Base-by-base conservation (phyloP, 257 asterid species). In the Lavandula angustifolia region DNA sequence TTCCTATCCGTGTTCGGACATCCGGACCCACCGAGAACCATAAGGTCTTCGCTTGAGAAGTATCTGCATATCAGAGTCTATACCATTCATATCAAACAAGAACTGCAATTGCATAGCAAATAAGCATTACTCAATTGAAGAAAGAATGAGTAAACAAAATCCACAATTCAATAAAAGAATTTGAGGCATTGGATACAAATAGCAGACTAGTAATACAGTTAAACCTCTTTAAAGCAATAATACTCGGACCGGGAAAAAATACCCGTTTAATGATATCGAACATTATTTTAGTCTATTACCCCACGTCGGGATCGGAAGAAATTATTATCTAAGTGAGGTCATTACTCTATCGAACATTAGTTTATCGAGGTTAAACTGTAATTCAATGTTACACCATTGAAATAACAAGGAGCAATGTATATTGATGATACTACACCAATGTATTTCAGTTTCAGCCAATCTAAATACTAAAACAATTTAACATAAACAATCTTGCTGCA, bases 1-100 rank as follows among this genome's bases (percentile, higher is more conserved):
- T 94, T 94, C 67, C 96, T 79, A 73, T 94, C 97, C 3, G 70
- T 76, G 84, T 86, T 85, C 18, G 99, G 99, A 73, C 97, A 94
- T 67, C 97, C 96, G 48, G 78, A 76, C 47, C 76, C 88, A 6
- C 87, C 86, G 69, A 94, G 71, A 54, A 78, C 84, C 54, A 47
- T 53, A 72, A 90, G 86, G 75, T 86, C 86, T 68, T 84, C 78
- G 60, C 57, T 76, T 4, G 97, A 87, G 75, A 94, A 71, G 75
- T 69, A 64, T 67, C 99, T 94, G 86, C 64, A 66, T 7, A 75
- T 57, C 32, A 64, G 60, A 58, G 67, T 69, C 68, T 42, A 63
- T 52, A 58, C 35, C 35, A 29, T 65, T 41, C 52, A 66, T n/a
- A 49, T 33, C 48, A 53, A 69, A 67, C 9, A 62, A 40, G 33